Base-by-base conservation (phyloP, 331 rosid species). In the Saraca asoca region DNA sequence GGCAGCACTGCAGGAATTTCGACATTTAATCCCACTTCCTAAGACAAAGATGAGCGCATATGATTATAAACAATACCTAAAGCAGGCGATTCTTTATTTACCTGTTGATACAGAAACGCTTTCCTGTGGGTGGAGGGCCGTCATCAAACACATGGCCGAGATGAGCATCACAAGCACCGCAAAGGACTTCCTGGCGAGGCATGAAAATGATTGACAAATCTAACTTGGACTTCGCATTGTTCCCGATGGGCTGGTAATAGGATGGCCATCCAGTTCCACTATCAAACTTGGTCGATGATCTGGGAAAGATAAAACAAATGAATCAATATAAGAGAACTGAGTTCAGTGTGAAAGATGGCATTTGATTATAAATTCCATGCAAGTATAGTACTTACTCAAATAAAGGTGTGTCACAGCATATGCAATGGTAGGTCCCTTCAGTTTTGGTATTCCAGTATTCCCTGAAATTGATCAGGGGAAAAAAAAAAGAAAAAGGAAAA, bases 191-290 rank as follows among this genome's bases (percentile, higher is more conserved):
- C 64, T 82, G 82, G 39, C 98, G 95, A 0, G 98, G 98, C 98
- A 92, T 92, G 80, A 87, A 82, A 64, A 92, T 83, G 12, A 89
- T 72, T 1, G 98, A 89, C 85, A 87, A 43, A 68, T 92, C 98
- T 67, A 82, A 57, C 78, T 87, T 92, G 58, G 94, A 82, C 58
- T 82, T 87, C 74, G 79, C 95, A 44, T 92, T 92, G 77, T 81
- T 77, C 37, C 90, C 94, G 9, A 84, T 42, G 0, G 96, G 91
- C 66, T 85, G 85, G 84, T 83, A 85, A 85, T 92, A 92, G 35
- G 98, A 92, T 44, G 96, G 98, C 98, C 98, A 92, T 15, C 98
- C 98, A 39, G 98, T 92, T 70, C 98, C 96, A 74, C 98, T 89
- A 41, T 89, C 81, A 38, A 89, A 92, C 79, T 92, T 92, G 6